These are phyloP conservation scores for Cryptosporidium xiaoi DNA, from an alignment of 169 alveolate species.

Conservation along the genomic window DNA sequence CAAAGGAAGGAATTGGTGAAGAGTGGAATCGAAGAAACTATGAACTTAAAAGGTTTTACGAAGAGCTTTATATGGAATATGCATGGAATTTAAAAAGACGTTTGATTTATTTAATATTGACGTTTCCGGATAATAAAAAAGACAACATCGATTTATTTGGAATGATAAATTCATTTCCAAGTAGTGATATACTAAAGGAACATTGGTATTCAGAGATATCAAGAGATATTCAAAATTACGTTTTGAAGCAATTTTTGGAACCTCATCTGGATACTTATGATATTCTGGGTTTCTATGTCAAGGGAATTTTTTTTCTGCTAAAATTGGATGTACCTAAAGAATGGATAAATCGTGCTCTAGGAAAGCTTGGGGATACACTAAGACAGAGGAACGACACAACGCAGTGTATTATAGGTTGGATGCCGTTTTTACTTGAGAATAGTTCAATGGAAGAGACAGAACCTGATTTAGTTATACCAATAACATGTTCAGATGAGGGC, in stretches of 20 bases:
- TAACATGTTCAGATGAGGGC: constrained; percentile 71
- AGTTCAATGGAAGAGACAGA: constrained; percentile 17
- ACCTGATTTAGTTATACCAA: constrained; percentile 34
- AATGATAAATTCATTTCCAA: constrained; percentile 45
- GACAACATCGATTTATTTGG: constrained; percentile 32
- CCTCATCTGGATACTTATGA: constrained; percentile 25
- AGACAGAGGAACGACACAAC: constrained; percentile 59
- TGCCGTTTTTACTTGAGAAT: constrained; percentile 66
- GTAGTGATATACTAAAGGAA: constrained; percentile 25
- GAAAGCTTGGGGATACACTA: constrained; percentile 1
- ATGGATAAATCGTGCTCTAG: constrained; percentile 38
- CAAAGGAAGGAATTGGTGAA: background rate
- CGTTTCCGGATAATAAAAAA: constrained; percentile 14
- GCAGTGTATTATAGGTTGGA: constrained; percentile 65
- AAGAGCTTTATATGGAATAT: constrained; percentile 56
- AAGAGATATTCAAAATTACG: constrained; percentile 30
- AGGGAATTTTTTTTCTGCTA: constrained; percentile 13
- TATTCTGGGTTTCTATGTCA: constrained; percentile 60
- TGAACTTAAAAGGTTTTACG: constrained; percentile 17
- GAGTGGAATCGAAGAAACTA: background rate
- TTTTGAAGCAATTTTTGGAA: background rate
- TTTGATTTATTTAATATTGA: background rate
- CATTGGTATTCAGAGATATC: constrained; percentile 55
- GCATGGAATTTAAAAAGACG: constrained; percentile 41
- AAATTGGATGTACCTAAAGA: constrained; percentile 43